phyloP scores from a whole-genome alignment of 257 asterid genomes.

The Solanum pinnatisectum region DNA sequence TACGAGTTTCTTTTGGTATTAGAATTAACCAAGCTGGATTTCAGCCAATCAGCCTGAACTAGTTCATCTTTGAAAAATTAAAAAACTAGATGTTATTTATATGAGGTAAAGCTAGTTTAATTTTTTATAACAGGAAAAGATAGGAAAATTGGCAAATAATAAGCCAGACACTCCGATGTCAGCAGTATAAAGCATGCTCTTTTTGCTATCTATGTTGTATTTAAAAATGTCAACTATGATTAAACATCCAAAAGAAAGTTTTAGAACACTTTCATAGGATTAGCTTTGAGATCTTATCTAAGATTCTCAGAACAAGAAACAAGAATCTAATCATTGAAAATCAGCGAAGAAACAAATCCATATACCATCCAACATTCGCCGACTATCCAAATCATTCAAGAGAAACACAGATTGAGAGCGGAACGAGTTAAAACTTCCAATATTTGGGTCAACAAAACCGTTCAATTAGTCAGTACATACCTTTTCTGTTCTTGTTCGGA shows the following conservation, averaged over 20 bases:
- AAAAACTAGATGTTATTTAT: not conserved
- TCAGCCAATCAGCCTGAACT: not conserved
- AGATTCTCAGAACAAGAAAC: not conserved
- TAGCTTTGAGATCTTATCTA: not conserved
- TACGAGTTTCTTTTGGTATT: not conserved
- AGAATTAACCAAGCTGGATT: not conserved
- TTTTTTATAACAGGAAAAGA: not conserved
- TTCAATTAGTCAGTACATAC: not conserved
- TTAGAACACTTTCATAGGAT: not conserved
- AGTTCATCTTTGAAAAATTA: not conserved
- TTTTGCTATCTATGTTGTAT: not conserved
- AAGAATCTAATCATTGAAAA: not conserved
- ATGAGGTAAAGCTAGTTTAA: not conserved
- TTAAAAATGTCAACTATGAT: not conserved
- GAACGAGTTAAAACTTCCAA: not conserved
- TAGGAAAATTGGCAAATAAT: not conserved
- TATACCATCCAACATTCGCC: not conserved
- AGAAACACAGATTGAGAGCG: not conserved
- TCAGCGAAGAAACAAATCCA: not conserved
- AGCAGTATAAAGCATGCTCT: not conserved
- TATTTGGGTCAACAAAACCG: not conserved
- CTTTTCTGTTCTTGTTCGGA: not conserved
- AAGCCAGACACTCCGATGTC: not conserved
- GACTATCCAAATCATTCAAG: not conserved
- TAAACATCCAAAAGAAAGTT: not conserved